Evolutionary conservation across 352 stramenopile genomes (phyloP).

Genomic region (Pythium phragmiticola): DNA sequence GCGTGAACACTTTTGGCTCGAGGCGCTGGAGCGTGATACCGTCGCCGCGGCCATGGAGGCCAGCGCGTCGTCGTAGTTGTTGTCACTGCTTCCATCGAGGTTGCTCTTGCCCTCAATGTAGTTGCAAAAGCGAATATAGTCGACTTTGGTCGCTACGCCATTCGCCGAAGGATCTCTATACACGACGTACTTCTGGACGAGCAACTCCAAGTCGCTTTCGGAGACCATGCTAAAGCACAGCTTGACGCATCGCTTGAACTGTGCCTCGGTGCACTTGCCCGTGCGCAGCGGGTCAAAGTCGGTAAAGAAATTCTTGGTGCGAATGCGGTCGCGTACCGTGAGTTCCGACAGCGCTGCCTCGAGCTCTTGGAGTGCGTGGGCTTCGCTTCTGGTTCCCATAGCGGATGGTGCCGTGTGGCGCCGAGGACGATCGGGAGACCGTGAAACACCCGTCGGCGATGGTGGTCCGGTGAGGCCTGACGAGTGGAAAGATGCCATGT

Average conservation of each 20-base stretch:
- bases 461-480: constrained; percentile 19
- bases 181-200: constrained; percentile 61
- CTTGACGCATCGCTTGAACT: constrained; percentile 81
- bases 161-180: constrained; percentile 16
- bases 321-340: constrained; percentile 68
- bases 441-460: constrained; percentile 22
- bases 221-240: constrained; percentile 66
- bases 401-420: constrained; percentile 35
- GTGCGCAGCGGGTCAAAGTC: constrained; percentile 79
- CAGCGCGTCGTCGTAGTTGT: constrained; percentile 62
- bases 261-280: constrained; percentile 69
- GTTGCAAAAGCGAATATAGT: constrained; percentile 80
- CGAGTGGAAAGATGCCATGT: constrained; percentile 50
- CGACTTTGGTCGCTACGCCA: constrained; percentile 55
- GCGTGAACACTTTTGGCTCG: constrained; percentile 49
- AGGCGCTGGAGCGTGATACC: constrained; percentile 7
- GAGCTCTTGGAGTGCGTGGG: constrained; percentile 44
- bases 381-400: constrained; percentile 1
- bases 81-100: constrained; percentile 19
- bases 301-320: constrained; percentile 82
- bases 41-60: constrained; percentile 36
- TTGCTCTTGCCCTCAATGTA: constrained; percentile 50
- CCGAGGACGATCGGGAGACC: constrained; percentile 55
- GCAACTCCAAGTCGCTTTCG: constrained; percentile 55
- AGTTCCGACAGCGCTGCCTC: constrained; percentile 61